Percentiles rank a stretch among this genome's conserved stretches.
Conservation (phyloP, 2,329 filamentous ascomycete species). For the Cylindrodendrum hubeiense region DNA sequence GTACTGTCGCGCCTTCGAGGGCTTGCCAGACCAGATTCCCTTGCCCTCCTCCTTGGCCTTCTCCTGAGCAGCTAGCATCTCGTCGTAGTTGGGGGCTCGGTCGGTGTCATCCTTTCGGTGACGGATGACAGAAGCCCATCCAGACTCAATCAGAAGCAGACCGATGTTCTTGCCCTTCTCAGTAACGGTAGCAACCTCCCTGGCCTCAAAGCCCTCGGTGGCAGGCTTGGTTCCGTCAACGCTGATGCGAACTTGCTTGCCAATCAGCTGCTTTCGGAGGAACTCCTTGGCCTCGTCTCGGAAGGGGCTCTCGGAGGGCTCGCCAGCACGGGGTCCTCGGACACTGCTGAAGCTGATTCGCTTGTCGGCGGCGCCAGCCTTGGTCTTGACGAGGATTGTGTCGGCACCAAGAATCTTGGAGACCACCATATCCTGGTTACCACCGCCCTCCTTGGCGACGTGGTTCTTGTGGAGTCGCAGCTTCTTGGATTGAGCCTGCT, state of each 20-base stretch:
- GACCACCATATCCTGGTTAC: slow-evolving; percentile 84
- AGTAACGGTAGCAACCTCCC: slow-evolving; percentile 91
- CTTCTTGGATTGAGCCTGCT: slow-evolving; percentile 81
- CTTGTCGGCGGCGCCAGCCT: slow-evolving; percentile 84
- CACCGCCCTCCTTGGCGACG: slow-evolving; percentile 75
- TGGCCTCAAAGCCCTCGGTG: slow-evolving; percentile 90
- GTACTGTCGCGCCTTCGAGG: slow-evolving; percentile 84
- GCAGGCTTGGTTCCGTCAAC: slow-evolving; percentile 93
- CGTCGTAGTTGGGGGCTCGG: slow-evolving; percentile 93
- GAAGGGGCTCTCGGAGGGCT: slow-evolving; percentile 89
- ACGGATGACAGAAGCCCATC: slow-evolving; percentile 93
- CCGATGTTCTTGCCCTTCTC: slow-evolving; percentile 90
- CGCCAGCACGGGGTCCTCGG: slow-evolving; percentile 89
- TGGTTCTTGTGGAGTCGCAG: slow-evolving; percentile 86
- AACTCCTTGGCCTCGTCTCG: slow-evolving; percentile 96
- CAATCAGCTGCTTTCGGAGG: slow-evolving; percentile 91
- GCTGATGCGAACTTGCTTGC: slow-evolving; percentile 91
- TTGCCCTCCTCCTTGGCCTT: slow-evolving; percentile 88
- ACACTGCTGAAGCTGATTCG: slow-evolving; percentile 93
- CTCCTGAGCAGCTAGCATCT: slow-evolving; percentile 84
- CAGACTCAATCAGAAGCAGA: slow-evolving; percentile 87
- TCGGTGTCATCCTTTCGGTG: slow-evolving; percentile 96
- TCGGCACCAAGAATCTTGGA: slow-evolving; percentile 90
- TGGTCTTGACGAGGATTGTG: slow-evolving; percentile 87
- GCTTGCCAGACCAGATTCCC: slow-evolving; percentile 95